Base-by-base conservation (phyloP, 73 alveolate species). In the Tetrahymena thermophila region DNA sequence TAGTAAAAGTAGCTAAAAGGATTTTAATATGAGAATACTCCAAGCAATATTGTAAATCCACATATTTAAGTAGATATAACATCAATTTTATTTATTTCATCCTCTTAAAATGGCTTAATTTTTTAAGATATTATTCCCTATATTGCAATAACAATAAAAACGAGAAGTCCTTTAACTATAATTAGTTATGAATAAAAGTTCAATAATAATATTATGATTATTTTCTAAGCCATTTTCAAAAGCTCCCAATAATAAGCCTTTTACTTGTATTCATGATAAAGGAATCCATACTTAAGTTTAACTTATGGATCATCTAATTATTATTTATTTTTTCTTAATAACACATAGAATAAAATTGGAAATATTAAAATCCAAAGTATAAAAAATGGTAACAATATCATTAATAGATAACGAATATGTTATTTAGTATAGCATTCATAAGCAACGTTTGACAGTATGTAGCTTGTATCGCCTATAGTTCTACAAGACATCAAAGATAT, bases 171-270 rank as follows among this genome's bases (percentile, higher is more conserved):
- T 58, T 58, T 58, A 17, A 31, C 37, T 17, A 3, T 11, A 3
- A 58, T 23, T n/a, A 8, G 38, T 13, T 58, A 58, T 9, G 85
- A 58, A 58, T 58, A 58, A 31, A 58, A 58, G 15, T 58, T 58
- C 15, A 58, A 21, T 21, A 58, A 23, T 58, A 58, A 31, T 10
- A 56, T 93, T 4, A 95, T 95, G 3, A 43, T 19, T 31, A 95
- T n/a, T 56, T 95, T 95, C 56, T 96, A n/a, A 38, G 25, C 40
- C 94, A 95, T 35, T 23, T 43, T 95, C 10, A 93, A 1, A 93
- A 95, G 35, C 28, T 95, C 97, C 96, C 97, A 95, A 93, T 95
- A 95, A 35, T 17, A 95, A 5, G 42, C 83, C 35, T 95, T 94
- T 23, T 85, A 8, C 56, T 93, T 95, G 35, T 93, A 95, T 35